A percentile compares a stretch with the other conserved stretches of the same genome.
Evolutionary conservation across 2,329 filamentous ascomycete genomes (phyloP).

Genomic region (Seiridium cupressi): DNA sequence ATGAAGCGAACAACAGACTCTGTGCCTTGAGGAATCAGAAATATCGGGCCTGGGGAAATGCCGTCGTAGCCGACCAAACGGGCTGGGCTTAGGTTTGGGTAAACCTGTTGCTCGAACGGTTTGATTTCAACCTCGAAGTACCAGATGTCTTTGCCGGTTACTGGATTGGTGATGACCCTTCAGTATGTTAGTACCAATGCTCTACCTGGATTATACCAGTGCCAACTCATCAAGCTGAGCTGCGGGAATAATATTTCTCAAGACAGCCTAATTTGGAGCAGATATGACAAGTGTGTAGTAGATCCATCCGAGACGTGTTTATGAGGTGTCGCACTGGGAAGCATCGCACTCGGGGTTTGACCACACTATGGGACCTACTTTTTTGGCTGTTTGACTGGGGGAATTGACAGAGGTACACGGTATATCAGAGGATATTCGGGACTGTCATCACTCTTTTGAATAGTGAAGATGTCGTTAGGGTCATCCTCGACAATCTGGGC

Average conservation of each 20-base stretch:
- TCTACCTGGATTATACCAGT: not conserved
- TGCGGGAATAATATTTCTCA: not conserved
- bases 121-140: constrained; percentile 36
- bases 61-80: constrained; percentile 50
- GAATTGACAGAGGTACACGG: not conserved
- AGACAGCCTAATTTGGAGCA: not conserved
- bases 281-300: too few species aligned
- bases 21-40: constrained; percentile 44
- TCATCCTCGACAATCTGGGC: constrained; percentile 18
- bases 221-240: not conserved
- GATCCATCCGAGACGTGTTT: not conserved
- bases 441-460: constrained; percentile 6
- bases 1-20: constrained; percentile 53
- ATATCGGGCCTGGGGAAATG: constrained; percentile 51
- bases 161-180: constrained; percentile 32
- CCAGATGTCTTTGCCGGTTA: constrained; percentile 30
- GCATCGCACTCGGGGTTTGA: not conserved
- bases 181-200: not conserved
- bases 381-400: not conserved
- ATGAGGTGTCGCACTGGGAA: not conserved
- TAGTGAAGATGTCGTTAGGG: constrained; percentile 9
- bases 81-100: constrained; percentile 30
- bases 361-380: not conserved
- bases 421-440: constrained; percentile 2
- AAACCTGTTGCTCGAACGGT: constrained; percentile 32